Evolutionary conservation across 371 early-diverging fungal species (phyloP).

Genomic region (Apophysomyces sp.): DNA sequence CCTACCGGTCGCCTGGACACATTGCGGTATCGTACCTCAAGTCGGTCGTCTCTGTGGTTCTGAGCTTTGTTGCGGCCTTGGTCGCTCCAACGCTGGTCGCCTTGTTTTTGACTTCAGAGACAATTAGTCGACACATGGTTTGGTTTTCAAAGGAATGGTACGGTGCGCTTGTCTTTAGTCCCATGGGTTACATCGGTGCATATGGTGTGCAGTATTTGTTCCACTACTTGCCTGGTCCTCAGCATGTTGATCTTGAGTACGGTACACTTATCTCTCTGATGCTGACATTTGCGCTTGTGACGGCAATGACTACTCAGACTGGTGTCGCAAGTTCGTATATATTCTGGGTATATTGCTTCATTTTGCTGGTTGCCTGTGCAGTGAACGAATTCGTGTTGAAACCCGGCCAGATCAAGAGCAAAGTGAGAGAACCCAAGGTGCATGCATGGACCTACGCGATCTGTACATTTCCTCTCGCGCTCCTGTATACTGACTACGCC

Average conservation of each 20-base stretch:
- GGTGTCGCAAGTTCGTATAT: slow-evolving; percentile 57
- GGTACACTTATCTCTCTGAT: slow-evolving; percentile 38
- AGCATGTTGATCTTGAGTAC: slow-evolving; percentile 43
- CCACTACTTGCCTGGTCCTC: slow-evolving; percentile 30
- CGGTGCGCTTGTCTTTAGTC: slow-evolving; percentile 55
- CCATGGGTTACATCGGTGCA: slow-evolving; percentile 46
- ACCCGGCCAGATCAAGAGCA: slow-evolving; percentile 15
- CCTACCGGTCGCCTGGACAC: slow-evolving; percentile 32
- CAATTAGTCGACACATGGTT: slow-evolving; percentile 55
- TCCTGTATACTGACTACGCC: slow-evolving; percentile 47
- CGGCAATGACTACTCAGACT: slow-evolving; percentile 39
- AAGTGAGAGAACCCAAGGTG: slow-evolving; percentile 24
- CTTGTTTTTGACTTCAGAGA: slow-evolving; percentile 30
- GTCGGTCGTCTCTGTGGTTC: slow-evolving; percentile 32
- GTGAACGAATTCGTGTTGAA: slow-evolving; percentile 36
- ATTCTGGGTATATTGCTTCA: slow-evolving; percentile 35
- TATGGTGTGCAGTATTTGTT: slow-evolving; percentile 49
- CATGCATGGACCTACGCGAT: slow-evolving; percentile 42
- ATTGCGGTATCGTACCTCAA: slow-evolving; percentile 31
- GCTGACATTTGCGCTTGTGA: slow-evolving; percentile 31
- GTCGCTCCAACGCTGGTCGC: slow-evolving; percentile 43
- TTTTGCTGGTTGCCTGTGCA: slow-evolving; percentile 18
- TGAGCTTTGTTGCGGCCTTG: slow-evolving; percentile 47
- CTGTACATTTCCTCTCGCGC: slow-evolving; percentile 33
- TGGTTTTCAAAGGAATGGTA: slow-evolving; percentile 70